Evolutionary conservation across 306 rosid genomes (phyloP), one percentile per base, ranked within the genome.

Genomic region (Fragaria nilgerrensis): DNA sequence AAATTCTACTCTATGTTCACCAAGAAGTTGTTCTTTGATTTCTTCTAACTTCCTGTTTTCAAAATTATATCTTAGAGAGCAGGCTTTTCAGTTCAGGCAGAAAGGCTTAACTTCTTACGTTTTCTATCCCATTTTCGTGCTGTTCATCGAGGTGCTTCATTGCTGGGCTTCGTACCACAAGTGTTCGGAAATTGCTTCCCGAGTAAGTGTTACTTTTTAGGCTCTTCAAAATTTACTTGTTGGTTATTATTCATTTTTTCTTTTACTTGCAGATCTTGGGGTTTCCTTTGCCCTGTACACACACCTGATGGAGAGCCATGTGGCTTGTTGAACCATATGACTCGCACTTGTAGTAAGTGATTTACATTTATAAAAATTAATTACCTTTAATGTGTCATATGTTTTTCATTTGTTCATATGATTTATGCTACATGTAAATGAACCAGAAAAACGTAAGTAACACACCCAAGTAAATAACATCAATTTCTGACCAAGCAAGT

Each of bases 261-360:
- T 68, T 49, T 73, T 32, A 41, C 34, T 44, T 82, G 68, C 73
- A 95, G 98, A 81, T 92, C 98, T 76, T 95, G 98, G 98, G 98
- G 97, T 70, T 95, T 95, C 85, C 90, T 95, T 79, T 95, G 98
- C 83, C 98, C 97, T 36, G 98, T 95, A 70, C 97, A 95, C 83
- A 95, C 98, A 45, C 98, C 98, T 83, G 98, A 95, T 87, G 98
- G 98, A 77, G 98, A 87, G 68, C 98, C 98, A 48, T 95, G 98
- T 87, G 98, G 98, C 81, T 89, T 95, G 85, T 82, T 95, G 87
- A 95, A 95, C 77, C 98, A 95, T 82, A 84, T 95, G 94, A 89
- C 97, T 59, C 68, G 81, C 80, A 83, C 86, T 55, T 81, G 96
- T 63, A 79, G 98, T 90, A 86, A 89, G 98, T 89, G 9, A 13